A percentile compares a stretch with the other conserved stretches of the same genome.
phyloP scores from a whole-genome alignment of 2,329 filamentous ascomycete genomes.

The Balansia obtecta region DNA sequence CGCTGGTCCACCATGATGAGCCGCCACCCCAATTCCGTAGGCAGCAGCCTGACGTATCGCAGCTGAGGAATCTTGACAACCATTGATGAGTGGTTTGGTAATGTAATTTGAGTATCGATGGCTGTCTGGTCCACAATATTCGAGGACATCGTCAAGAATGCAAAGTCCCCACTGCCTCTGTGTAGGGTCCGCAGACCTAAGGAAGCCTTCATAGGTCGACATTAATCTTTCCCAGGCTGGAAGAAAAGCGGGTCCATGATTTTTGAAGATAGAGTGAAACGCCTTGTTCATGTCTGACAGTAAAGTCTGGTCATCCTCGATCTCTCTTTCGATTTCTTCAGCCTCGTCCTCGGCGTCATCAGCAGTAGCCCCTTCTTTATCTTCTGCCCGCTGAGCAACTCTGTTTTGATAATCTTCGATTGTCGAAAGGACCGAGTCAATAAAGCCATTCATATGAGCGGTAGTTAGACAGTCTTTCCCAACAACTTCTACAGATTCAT shows the following conservation, averaged over 20 bases:
- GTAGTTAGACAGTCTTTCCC: slow-evolving; percentile 70
- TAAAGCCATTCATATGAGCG: slow-evolving; percentile 76
- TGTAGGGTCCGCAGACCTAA: slow-evolving; percentile 69
- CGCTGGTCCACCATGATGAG: slow-evolving; percentile 74
- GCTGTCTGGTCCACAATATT: slow-evolving; percentile 86
- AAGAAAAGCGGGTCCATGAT: slow-evolving; percentile 76
- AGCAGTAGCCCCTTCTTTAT: slow-evolving; percentile 57
- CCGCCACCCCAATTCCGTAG: slow-evolving; percentile 91
- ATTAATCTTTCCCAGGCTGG: slow-evolving; percentile 79
- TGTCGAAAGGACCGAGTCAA: slow-evolving; percentile 72
- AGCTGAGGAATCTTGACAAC: slow-evolving; percentile 73
- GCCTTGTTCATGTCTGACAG: slow-evolving; percentile 99
- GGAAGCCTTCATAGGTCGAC: slow-evolving; percentile 74
- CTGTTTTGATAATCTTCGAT: slow-evolving; percentile 88
- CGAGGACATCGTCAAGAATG: slow-evolving; percentile 95
- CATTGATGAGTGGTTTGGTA: slow-evolving; percentile 72
- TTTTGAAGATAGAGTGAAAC: slow-evolving; percentile 98
- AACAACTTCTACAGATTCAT: slow-evolving; percentile 91
- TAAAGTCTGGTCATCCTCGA: slow-evolving; percentile 93
- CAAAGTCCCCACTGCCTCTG: slow-evolving; percentile 98
- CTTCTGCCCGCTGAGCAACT: slow-evolving; percentile 71
- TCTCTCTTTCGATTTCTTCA: slow-evolving; percentile 77
- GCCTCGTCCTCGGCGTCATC: slow-evolving; percentile 86
- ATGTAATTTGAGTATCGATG: slow-evolving; percentile 81
- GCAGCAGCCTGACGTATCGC: slow-evolving; percentile 92